phyloP scores from a whole-genome alignment of 2,329 filamentous ascomycete species.

The Colletotrichum viniferum region DNA sequence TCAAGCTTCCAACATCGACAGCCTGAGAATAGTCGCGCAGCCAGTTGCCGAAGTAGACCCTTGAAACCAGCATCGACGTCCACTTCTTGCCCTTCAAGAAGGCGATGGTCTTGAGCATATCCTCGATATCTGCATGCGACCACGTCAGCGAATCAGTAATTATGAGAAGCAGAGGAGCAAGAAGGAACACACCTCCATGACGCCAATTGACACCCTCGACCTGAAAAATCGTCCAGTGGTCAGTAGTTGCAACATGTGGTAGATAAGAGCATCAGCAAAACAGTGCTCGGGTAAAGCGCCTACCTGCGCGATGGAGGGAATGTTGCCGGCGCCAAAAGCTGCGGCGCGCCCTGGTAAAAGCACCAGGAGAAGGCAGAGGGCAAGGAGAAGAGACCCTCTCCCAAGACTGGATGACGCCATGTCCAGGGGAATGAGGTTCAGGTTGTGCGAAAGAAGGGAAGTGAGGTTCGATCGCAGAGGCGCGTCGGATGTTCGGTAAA shows the following conservation, averaged over 20 bases:
- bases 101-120: slow-evolving; percentile 77
- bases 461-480: background rate
- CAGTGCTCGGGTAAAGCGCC: slow-evolving; percentile 3
- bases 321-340: slow-evolving; percentile 74
- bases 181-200: slow-evolving; percentile 58
- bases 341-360: slow-evolving; percentile 59
- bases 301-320: slow-evolving; percentile 64
- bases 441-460: background rate
- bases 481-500: background rate
- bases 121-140: slow-evolving; percentile 70
- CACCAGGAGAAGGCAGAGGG: slow-evolving; percentile 58
- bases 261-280: background rate
- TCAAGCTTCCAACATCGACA: slow-evolving; percentile 79
- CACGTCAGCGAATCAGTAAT: background rate
- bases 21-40: slow-evolving; percentile 85
- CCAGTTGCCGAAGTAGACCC: slow-evolving; percentile 88
- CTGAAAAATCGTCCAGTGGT: slow-evolving; percentile 37
- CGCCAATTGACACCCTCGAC: slow-evolving; percentile 74
- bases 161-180: background rate
- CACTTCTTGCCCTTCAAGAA: slow-evolving; percentile 85
- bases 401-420: slow-evolving; percentile 55
- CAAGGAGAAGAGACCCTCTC: slow-evolving; percentile 56
- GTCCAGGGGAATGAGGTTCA: background rate
- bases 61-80: slow-evolving; percentile 78
- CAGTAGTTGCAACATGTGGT: background rate